These are phyloP conservation scores for Cordyceps pruinosa DNA, from an alignment of 2,329 filamentous ascomycete species.

Conservation along the genomic window DNA sequence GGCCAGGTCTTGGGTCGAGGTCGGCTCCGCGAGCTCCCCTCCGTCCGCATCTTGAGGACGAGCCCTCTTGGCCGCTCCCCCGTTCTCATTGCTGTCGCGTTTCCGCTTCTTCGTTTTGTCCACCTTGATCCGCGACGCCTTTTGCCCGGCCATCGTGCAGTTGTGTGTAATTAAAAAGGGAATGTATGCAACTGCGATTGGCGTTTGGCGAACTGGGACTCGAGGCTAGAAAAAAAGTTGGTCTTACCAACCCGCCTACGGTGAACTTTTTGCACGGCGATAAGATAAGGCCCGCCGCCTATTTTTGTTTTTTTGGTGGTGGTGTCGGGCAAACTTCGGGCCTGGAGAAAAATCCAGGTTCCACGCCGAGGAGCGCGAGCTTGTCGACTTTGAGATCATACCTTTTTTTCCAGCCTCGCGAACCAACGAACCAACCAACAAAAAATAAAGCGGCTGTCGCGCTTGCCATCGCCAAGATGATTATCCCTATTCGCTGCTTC, in stretches of 20 bases:
- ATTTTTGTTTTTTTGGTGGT: neutral
- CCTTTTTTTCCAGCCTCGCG: neutral
- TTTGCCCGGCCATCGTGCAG: constrained; percentile 29
- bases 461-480: constrained; percentile 59
- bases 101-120: constrained; percentile 41
- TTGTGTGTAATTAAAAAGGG: neutral
- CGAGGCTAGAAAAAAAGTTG: constrained; percentile 14
- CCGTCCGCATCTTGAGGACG: constrained; percentile 24
- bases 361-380: neutral
- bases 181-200: neutral
- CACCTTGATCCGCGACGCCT: constrained; percentile 27
- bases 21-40: constrained; percentile 15
- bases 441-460: neutral
- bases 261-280: constrained; percentile 33
- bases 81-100: constrained; percentile 36
- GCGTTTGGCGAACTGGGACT: constrained; percentile 5
- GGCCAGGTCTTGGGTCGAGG: constrained; percentile 19
- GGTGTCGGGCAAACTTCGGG: constrained; percentile 25
- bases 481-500: constrained; percentile 97
- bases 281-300: constrained; percentile 30
- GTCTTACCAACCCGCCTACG: constrained; percentile 15
- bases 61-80: constrained; percentile 35
- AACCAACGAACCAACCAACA: neutral
- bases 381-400: neutral
- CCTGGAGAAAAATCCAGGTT: constrained; percentile 5